These are phyloP conservation scores for Leishmania major DNA, from an alignment of 208 protist species.

Conservation along the genomic window DNA sequence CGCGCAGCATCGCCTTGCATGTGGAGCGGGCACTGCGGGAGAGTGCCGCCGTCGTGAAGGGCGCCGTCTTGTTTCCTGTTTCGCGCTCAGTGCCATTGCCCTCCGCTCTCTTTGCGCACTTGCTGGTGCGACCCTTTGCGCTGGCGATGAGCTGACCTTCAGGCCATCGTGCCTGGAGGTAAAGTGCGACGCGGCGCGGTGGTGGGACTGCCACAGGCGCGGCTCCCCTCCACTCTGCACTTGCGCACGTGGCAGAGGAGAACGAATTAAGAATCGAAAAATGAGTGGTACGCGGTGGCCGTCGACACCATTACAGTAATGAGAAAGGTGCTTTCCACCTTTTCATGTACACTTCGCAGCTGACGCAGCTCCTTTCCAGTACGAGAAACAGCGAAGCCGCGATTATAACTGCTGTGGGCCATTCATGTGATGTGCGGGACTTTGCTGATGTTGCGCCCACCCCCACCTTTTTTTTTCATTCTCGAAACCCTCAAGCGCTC, in stretches of 20 bases:
- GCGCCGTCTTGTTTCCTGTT: conserved; percentile 22
- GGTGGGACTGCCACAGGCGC: neutral
- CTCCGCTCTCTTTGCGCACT: conserved; percentile 33
- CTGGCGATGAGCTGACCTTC: conserved; percentile 1
- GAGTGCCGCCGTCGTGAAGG: conserved; percentile 1
- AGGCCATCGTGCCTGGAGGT: too few relatives aligned
- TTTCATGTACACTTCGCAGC: neutral
- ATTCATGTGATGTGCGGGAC: neutral
- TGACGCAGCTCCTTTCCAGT: neutral
- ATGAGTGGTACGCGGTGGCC: neutral
- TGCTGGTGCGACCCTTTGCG: conserved; percentile 38
- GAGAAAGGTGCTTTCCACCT: neutral
- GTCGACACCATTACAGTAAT: neutral
- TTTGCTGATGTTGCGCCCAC: neutral
- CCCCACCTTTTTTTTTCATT: neutral
- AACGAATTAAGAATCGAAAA: neutral
- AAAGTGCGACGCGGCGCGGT: neutral
- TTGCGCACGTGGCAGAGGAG: neutral
- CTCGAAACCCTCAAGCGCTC: neutral
- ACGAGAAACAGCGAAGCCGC: neutral
- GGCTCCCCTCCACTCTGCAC: neutral
- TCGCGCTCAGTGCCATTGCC: conserved; percentile 25
- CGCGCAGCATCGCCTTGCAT: conserved; percentile 28
- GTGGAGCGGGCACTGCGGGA: conserved; percentile 28
- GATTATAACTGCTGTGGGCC: neutral